Base-by-base conservation (phyloP, 2,329 filamentous ascomycete genomes). In the Dendrostoma leiphaemia region DNA sequence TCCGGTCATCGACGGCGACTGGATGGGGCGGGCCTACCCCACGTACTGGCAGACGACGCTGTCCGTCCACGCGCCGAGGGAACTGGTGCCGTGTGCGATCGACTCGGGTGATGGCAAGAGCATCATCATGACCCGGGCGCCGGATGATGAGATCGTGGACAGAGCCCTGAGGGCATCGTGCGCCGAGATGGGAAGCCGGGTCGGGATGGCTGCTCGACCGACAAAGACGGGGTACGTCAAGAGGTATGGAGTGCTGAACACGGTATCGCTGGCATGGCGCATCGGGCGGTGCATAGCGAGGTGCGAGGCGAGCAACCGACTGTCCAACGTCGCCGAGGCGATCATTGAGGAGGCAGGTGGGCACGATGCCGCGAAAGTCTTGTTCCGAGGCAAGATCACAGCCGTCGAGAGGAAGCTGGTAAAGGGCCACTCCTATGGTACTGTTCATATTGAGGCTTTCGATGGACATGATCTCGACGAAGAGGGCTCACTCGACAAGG, bases 351-450 rank as follows among this genome's bases (percentile, higher is more conserved):
- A 79, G 62, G 74, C 73, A 35, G 77, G 77, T 15, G 77, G 77
- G 0, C 59, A 67, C 1, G 69, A 70, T 17, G 70, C 71, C 3
- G 78, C 76, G 1, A 74, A 71, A 57, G 70, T 80, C 32, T 63
- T 82, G 10, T 80, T 76, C 65, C 68, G 74, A 43, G 79, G 79
- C 23, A 82, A 82, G 65, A 80, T 82, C 54, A 67, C 76, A 15
- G 71, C 70, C 8, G 78, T 82, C 1, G 77, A 81, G 61, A 67
- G 78, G 34, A 65, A 71, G 10, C 62, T 81, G 15, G 72, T 71
- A 61, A 75, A 75, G 63, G 78, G 79, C 4, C 75, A 80, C 59
- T 72, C 75, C 2, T 75, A 79, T 55, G 78, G 79, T 8, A 47
- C 69, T 29, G 53, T 66, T 7, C 59, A 65, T 34, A 63, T 67